Evolutionary conservation across 345 rosid species (phyloP).

Genomic region (Citrus hindsii): DNA sequence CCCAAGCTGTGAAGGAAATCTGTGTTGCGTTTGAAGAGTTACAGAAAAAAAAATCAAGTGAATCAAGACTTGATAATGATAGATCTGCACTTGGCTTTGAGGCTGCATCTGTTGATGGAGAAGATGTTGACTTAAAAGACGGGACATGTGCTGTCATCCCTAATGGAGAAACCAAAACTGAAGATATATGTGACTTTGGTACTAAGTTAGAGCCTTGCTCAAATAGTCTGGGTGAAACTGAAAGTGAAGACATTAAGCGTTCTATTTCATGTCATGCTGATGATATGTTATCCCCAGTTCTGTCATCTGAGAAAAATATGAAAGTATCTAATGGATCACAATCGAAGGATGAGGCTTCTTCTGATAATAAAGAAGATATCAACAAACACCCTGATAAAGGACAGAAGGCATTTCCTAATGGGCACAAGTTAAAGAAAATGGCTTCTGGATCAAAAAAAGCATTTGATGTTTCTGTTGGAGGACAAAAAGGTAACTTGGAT

Average conservation of each 20-base stretch:
- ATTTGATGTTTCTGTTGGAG: conserved; percentile 30
- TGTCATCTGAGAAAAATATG: conserved; percentile 39
- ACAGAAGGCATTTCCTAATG: conserved; percentile 32
- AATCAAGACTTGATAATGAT: conserved; percentile 38
- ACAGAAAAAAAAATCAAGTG: conserved; percentile 45
- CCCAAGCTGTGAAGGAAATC: conserved; percentile 86
- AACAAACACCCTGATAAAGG: conserved; percentile 32
- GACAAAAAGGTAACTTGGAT: conserved; percentile 27
- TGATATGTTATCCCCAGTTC: conserved; percentile 29
- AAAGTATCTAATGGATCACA: conserved; percentile 36
- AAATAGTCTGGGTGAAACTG: conserved; percentile 31
- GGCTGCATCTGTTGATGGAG: conserved; percentile 41
- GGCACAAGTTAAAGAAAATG: conserved; percentile 37
- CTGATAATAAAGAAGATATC: conserved; percentile 27
- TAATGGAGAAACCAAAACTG: conserved; percentile 31
- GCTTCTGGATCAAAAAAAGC: conserved; percentile 32
- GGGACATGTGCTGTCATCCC: conserved; percentile 19
- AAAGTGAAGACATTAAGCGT: conserved; percentile 47
- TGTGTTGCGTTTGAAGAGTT: conserved; percentile 70
- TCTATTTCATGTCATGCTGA: conserved; percentile 32
- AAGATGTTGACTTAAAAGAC: conserved; percentile 38
- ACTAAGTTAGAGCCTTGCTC: conserved; percentile 37
- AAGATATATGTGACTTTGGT: conserved; percentile 30
- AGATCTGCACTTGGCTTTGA: conserved; percentile 31
- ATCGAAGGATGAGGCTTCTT: conserved; percentile 36